Evolutionary conservation across 306 rosid species (phyloP).

Genomic region (Luffa acutangula): DNA sequence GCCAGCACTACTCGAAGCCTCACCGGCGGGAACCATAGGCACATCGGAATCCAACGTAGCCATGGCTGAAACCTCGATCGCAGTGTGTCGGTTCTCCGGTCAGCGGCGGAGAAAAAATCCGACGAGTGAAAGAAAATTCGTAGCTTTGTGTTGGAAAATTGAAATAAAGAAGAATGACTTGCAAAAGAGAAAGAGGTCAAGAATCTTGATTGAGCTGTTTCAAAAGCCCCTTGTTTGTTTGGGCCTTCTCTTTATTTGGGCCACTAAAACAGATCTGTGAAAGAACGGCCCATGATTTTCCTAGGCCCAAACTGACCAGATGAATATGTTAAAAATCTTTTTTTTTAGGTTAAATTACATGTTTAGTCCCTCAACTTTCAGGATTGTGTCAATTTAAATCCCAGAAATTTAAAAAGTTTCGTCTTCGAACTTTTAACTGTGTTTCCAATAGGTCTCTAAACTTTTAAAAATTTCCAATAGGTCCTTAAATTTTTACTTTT

Average conservation of each 20-base stretch:
- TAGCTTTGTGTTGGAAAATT: not conserved
- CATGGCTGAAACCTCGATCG: conserved; percentile 21
- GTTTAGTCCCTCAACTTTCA: too few species aligned
- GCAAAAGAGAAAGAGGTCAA: not conserved
- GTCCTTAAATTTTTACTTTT: too few species aligned
- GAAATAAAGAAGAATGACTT: not conserved
- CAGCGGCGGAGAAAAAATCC: not conserved
- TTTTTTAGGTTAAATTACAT: too few species aligned
- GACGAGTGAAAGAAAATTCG: not conserved
- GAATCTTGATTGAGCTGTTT: not conserved
- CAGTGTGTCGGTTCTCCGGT: not conserved
- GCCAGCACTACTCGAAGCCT: conserved; percentile 43
- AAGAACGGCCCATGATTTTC: too few species aligned
- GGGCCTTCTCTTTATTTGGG: not conserved
- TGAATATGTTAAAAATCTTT: too few species aligned
- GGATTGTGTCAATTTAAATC: too few species aligned
- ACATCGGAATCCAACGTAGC: conserved; percentile 66
- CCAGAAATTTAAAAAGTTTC: too few species aligned
- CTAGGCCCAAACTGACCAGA: too few species aligned
- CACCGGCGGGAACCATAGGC: conserved; percentile 64
- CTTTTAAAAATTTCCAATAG: too few species aligned
- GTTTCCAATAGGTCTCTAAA: too few species aligned
- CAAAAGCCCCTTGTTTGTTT: not conserved
- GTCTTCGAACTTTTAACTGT: too few species aligned
- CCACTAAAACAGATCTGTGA: not conserved